Evolutionary conservation across 805 yeast genomes (phyloP).

Genomic region (Torulaspora delbrueckii): DNA sequence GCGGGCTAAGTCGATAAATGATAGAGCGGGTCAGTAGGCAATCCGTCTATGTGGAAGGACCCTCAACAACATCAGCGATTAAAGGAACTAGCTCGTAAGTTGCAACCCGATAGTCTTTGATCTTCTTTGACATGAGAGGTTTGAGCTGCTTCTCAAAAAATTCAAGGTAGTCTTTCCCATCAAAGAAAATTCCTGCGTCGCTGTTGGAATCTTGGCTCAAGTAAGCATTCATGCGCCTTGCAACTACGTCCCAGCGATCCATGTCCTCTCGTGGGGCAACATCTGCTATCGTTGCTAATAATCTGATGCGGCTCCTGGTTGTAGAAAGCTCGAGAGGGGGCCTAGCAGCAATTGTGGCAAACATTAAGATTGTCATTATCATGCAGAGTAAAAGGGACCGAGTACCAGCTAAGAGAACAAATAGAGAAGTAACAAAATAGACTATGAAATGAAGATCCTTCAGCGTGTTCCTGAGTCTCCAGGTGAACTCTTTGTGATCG

Average conservation of each 20-base stretch:
- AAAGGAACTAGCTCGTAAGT: slow-evolving; percentile 1
- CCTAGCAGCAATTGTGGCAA: neutral
- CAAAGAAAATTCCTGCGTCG: neutral
- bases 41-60: no score
- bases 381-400: neutral
- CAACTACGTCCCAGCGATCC: slow-evolving; percentile 4
- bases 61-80: neutral
- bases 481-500: neutral
- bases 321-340: neutral
- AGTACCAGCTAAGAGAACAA: no score
- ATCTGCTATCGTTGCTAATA: neutral
- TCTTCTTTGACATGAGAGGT: neutral
- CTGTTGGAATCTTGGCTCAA: neutral
- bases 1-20: no score
- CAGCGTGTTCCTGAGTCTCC: neutral
- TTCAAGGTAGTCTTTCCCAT: slow-evolving; percentile 4
- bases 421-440: no score
- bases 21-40: no score
- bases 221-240: neutral
- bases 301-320: neutral
- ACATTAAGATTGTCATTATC: neutral
- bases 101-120: neutral
- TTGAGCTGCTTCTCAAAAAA: neutral
- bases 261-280: neutral
- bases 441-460: no score